Conservation (phyloP, 1,139 yeast species). For the Blastobotrys aristatus region DNA sequence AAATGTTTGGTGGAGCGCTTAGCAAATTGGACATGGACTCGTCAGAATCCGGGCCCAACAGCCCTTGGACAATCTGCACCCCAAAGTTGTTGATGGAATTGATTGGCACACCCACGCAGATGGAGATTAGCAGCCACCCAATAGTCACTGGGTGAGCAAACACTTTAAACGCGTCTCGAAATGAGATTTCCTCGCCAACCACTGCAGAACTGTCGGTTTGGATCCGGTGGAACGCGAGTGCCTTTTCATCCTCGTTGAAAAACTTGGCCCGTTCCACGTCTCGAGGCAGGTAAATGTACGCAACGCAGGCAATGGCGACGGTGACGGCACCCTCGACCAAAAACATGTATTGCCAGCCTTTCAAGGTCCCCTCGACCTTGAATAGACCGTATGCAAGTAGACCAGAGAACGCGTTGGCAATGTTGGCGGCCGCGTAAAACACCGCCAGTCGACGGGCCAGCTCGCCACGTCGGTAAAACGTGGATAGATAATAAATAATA, state of each 20-base stretch:
- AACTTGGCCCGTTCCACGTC: conserved; percentile 49
- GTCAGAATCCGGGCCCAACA: conserved; percentile 40
- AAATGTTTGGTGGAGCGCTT: conserved; percentile 54
- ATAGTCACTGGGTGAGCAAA: conserved; percentile 48
- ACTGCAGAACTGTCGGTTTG: conserved; percentile 45
- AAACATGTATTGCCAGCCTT: conserved; percentile 38
- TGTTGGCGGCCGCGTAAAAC: conserved; percentile 43
- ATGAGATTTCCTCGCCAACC: conserved; percentile 40
- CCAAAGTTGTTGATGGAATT: conserved; percentile 48
- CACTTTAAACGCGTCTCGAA: conserved; percentile 45
- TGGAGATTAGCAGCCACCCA: conserved; percentile 45
- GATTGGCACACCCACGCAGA: conserved; percentile 46
- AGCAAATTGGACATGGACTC: conserved; percentile 47
- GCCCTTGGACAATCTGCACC: conserved; percentile 48
- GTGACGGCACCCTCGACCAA: conserved; percentile 38
- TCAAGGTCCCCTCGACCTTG: conserved; percentile 33
- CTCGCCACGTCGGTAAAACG: conserved; percentile 33
- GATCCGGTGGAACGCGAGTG: conserved; percentile 34
- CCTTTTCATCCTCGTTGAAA: conserved; percentile 34
- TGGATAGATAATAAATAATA: conserved; percentile 32
- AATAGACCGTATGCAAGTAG: conserved; percentile 26
- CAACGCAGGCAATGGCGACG: conserved; percentile 29
- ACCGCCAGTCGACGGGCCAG: conserved; percentile 51
- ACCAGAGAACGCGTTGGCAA: conserved; percentile 36
- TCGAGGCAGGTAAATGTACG: conserved; percentile 48